Evolutionary conservation across 208 protist species (phyloP).

Genomic region (Jaenimonas drosophilae): DNA sequence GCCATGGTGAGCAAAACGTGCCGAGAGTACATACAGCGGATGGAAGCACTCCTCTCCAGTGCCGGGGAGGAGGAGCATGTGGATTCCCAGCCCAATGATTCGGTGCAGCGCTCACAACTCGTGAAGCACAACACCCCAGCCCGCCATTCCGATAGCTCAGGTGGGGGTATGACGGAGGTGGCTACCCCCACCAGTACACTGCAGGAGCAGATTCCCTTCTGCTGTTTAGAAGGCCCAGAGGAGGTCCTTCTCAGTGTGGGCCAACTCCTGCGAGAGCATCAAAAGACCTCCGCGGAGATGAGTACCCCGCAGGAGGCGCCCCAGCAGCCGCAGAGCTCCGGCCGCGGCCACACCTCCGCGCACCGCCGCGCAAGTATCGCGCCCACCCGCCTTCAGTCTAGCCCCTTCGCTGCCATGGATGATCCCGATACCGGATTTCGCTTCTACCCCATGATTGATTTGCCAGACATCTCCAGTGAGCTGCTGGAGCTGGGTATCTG

Average conservation of each 20-base stretch:
- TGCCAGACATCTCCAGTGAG: conserved; percentile 25
- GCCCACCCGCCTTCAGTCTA: neutral
- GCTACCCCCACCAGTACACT: no score
- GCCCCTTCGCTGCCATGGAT: neutral
- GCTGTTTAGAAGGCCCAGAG: neutral
- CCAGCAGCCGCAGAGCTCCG: no score
- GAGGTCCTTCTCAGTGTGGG: neutral
- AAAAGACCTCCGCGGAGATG: neutral
- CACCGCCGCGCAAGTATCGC: neutral
- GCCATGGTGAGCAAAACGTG: conserved; percentile 17
- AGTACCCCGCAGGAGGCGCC: neutral
- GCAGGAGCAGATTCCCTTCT: no score
- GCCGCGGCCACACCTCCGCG: neutral
- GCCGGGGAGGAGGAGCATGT: neutral
- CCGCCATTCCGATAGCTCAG: no score
- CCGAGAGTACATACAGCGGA: neutral
- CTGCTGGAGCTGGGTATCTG: conserved; percentile 34
- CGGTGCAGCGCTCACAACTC: neutral
- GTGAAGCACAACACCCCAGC: neutral
- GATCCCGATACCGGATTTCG: neutral
- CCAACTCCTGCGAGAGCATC: neutral
- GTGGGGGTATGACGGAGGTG: no score
- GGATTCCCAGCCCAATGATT: neutral
- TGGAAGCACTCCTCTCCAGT: neutral
- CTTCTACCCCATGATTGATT: conserved; percentile 34